Evolutionary conservation across 2,329 filamentous ascomycete species (phyloP).

Genomic region (Cercospora zeae-maydis): DNA sequence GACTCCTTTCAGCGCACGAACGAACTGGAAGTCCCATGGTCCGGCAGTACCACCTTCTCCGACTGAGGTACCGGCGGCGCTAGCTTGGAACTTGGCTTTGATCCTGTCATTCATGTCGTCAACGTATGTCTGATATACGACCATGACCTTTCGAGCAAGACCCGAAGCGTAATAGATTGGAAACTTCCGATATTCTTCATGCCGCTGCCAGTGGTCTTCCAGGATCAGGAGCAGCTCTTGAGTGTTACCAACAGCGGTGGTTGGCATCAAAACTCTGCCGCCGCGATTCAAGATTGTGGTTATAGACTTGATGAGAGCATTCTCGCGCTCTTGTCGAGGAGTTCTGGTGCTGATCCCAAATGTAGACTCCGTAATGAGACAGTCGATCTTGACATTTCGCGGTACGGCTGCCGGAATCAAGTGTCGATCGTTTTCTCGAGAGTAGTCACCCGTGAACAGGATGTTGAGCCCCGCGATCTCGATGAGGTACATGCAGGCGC

Average conservation of each 20-base stretch:
- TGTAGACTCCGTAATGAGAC: constrained; percentile 95
- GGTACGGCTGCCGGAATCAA: constrained; percentile 91
- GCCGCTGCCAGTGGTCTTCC: constrained; percentile 93
- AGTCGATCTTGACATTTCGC: constrained; percentile 83
- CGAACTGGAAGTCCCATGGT: constrained; percentile 96
- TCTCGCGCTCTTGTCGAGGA: constrained; percentile 84
- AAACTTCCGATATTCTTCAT: constrained; percentile 80
- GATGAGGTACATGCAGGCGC: constrained; percentile 96
- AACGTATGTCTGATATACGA: constrained; percentile 97
- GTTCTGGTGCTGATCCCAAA: constrained; percentile 95
- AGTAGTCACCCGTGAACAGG: constrained; percentile 97
- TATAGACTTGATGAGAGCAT: constrained; percentile 91
- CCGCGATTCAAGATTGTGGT: constrained; percentile 87
- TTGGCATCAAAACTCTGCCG: constrained; percentile 87
- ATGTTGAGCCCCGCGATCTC: constrained; percentile 97
- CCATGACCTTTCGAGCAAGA: constrained; percentile 93
- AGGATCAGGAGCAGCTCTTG: constrained; percentile 92
- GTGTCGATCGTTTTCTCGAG: constrained; percentile 90
- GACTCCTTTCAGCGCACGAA: constrained; percentile 84
- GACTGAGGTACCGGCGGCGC: constrained; percentile 77
- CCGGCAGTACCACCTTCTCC: constrained; percentile 68
- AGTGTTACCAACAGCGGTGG: constrained; percentile 89
- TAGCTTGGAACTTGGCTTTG: constrained; percentile 79
- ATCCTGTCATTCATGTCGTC: constrained; percentile 99
- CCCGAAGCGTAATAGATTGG: constrained; percentile 98